Base-by-base conservation (phyloP, 1,284 basidiomycete genomes). In the Boletus sp. region DNA sequence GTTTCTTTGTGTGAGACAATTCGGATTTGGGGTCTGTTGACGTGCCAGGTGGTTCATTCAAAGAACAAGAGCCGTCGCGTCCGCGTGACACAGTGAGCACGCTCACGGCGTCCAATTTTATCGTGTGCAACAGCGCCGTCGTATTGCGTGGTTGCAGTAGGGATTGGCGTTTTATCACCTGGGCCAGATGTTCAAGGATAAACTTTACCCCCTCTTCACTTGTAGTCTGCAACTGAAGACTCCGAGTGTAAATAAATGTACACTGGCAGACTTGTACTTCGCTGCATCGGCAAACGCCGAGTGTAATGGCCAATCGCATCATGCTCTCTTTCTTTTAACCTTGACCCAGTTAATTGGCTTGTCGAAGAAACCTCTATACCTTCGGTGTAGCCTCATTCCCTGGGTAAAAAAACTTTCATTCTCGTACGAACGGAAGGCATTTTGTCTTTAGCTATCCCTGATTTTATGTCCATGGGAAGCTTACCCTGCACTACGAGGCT, bases 321-420 rank as follows among this genome's bases (percentile, higher is more conserved):
- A 8, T 1, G 8, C 16, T 8, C 6, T 7, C 3, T 32, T 5
- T 9, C 8, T n/a, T 46, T 30, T 22, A 22, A 36, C 38, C 23
- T 41, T 10, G n/a, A 48, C 54, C 64, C 61, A 62, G 64, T 65
- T 39, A 58, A 64, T 63, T 67, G 50, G 61, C 65, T 60, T 36
- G 42, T 49, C 44, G 57, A 49, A 45, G 51, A 58, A 43, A 25
- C 5, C 5, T 20, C 27, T 33, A 8, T 23, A 44, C 57, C 62
- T 54, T 53, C 38, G 58, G 23, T 50, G 52, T 37, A 45, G 63
- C 58, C 65, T 67, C 61, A 67, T 64, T 64, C 65, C 61, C 63
- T 65, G 62, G 57, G 64, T 12, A 66, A 44, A 64, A 36, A 8
- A 45, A 51, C 2, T 9, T 47, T 41, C 58, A 49, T 22, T 42